These are phyloP conservation scores for Mucor circinelloides DNA, from an alignment of 371 early-diverging fungal species.

Conservation along the genomic window DNA sequence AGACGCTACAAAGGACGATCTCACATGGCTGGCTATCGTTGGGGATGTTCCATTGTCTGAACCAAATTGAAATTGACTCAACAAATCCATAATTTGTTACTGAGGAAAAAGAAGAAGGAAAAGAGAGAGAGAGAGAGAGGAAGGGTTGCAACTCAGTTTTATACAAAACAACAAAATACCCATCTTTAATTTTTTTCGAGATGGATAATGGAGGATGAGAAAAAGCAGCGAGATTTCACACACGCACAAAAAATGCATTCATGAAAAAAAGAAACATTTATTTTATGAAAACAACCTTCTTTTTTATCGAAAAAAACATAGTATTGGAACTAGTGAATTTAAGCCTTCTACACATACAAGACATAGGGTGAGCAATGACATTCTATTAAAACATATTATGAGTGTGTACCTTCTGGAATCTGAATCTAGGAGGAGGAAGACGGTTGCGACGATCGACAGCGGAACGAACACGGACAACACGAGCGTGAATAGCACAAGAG, in stretches of 20 bases:
- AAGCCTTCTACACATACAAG: constrained; percentile 9
- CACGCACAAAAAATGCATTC: neutral
- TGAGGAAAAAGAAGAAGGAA: neutral
- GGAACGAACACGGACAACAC: constrained; percentile 97
- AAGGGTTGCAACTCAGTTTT: neutral
- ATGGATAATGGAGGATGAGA: neutral
- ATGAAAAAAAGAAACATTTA: constrained; percentile 1
- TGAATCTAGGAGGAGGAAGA: constrained; percentile 89
- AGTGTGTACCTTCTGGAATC: constrained; percentile 61
- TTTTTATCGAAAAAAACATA: constrained; percentile 4
- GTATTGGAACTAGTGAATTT: neutral
- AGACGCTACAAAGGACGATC: neutral
- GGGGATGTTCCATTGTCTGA: neutral
- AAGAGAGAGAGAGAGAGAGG: neutral
- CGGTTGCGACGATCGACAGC: constrained; percentile 90
- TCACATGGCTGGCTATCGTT: neutral
- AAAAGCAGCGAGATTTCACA: neutral
- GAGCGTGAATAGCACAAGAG: constrained; percentile 98
- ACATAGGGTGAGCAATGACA: neutral
- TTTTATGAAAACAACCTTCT: neutral
- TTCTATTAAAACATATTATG: neutral
- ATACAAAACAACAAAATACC: neutral
- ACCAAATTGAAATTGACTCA: constrained; percentile 15
- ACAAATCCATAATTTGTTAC: constrained; percentile 6
- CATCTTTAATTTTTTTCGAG: neutral